These are phyloP conservation scores for Monosporascus sp. DNA, from an alignment of 2,329 filamentous ascomycete species.

Conservation along the genomic window DNA sequence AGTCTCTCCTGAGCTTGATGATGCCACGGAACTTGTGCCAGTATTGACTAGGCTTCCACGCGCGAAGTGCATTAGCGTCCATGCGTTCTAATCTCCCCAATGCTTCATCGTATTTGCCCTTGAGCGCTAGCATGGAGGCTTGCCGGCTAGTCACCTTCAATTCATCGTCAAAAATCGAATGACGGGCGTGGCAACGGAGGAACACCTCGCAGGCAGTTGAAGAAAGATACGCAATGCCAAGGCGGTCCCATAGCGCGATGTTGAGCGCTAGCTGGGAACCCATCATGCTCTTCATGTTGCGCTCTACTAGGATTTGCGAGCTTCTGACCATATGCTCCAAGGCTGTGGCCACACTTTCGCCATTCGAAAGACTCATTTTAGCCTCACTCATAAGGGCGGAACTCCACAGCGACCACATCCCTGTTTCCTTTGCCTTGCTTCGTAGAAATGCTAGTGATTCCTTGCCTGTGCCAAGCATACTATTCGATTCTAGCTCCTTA, in stretches of 20 bases:
- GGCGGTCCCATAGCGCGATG: constrained; percentile 68
- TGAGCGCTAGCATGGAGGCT: constrained; percentile 60
- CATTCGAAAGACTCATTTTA: constrained; percentile 70
- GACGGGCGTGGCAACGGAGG: constrained; percentile 61
- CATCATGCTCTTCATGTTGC: constrained; percentile 67
- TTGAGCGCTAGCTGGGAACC: constrained; percentile 70
- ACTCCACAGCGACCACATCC: constrained; percentile 80
- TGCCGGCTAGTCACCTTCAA: constrained; percentile 70
- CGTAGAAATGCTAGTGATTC: constrained; percentile 82
- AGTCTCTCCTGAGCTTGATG: constrained; percentile 58
- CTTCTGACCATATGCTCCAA: constrained; percentile 79
- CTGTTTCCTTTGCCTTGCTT: constrained; percentile 77
- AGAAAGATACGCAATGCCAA: constrained; percentile 58
- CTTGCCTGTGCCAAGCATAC: constrained; percentile 70
- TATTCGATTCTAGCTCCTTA: constrained; percentile 63
- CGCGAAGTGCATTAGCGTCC: constrained; percentile 58
- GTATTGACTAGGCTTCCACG: constrained; percentile 74
- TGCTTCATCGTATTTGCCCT: constrained; percentile 68
- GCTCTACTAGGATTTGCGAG: constrained; percentile 75
- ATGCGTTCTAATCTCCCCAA: constrained; percentile 55
- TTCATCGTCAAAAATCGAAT: constrained; percentile 65
- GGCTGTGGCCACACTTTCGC: constrained; percentile 57
- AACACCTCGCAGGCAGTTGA: constrained; percentile 67
- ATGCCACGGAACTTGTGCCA: constrained; percentile 64
- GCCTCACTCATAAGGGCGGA: constrained; percentile 82